A percentile compares a stretch with the other conserved stretches of the same genome.
These are phyloP conservation scores for Pseudevernia furfuracea DNA, from an alignment of 495 filamentous ascomycete genomes.

Conservation along the genomic window DNA sequence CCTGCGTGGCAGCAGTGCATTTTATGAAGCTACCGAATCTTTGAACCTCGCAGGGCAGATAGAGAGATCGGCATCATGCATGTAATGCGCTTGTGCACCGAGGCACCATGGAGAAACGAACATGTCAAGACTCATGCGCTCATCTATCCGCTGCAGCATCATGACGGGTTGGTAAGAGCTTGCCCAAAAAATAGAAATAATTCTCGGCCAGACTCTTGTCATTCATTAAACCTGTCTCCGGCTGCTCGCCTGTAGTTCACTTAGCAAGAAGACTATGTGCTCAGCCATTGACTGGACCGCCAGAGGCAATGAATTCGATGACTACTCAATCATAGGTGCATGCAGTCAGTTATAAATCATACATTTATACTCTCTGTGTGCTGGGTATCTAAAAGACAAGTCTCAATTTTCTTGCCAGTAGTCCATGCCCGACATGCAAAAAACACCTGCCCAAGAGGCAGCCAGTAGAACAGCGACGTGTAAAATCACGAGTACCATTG, in stretches of 20 bases:
- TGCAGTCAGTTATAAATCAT: background rate
- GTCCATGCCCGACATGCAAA: conserved; percentile 17
- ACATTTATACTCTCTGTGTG: background rate
- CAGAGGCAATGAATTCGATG: background rate
- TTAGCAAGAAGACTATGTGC: background rate
- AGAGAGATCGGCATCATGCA: background rate
- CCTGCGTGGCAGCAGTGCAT: background rate
- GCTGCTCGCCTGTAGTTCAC: too few species aligned
- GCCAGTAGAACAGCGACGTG: conserved; percentile 20
- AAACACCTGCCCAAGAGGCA: conserved; percentile 6
- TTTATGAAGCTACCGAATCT: background rate
- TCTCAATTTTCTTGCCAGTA: conserved; percentile 6
- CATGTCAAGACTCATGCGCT: background rate
- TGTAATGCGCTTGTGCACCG: background rate
- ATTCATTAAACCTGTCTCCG: too few species aligned
- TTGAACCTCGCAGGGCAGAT: background rate
- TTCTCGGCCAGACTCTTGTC: too few species aligned
- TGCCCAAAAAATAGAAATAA: too few species aligned
- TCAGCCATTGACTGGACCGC: background rate
- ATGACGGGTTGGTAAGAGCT: background rate
- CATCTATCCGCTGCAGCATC: background rate
- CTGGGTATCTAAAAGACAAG: conserved; percentile 11
- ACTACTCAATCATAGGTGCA: background rate
- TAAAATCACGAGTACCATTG: conserved; percentile 17
- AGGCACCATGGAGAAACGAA: too few species aligned